These are phyloP conservation scores for Aspergillus ruber DNA, from an alignment of 2,329 filamentous ascomycete species.

Conservation along the genomic window DNA sequence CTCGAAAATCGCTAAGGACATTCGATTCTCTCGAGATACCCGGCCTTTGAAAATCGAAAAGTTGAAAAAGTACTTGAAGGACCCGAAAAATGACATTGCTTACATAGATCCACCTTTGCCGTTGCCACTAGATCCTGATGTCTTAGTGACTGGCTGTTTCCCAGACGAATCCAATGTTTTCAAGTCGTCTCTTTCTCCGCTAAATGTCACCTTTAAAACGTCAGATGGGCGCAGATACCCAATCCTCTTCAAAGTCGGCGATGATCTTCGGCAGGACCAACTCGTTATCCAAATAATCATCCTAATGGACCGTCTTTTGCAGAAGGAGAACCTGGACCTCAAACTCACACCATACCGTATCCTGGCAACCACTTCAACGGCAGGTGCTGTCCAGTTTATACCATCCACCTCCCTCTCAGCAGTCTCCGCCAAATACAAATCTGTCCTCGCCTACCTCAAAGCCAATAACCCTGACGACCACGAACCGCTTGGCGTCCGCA, in stretches of 20 bases:
- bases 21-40: slow-evolving; percentile 72
- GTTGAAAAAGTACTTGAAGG: slow-evolving; percentile 75
- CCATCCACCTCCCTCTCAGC: slow-evolving; percentile 77
- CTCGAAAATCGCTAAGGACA: slow-evolving; percentile 81
- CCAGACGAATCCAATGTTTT: slow-evolving; percentile 86
- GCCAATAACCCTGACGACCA: slow-evolving; percentile 81
- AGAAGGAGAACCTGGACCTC: slow-evolving; percentile 92
- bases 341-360: slow-evolving; percentile 96
- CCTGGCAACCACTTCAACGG: slow-evolving; percentile 80
- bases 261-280: slow-evolving; percentile 93
- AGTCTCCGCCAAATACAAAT: slow-evolving; percentile 76
- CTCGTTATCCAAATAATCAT: slow-evolving; percentile 97
- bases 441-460: slow-evolving; percentile 72
- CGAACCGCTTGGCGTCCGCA: slow-evolving; percentile 77
- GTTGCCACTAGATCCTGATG: slow-evolving; percentile 77
- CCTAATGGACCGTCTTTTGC: slow-evolving; percentile 90
- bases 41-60: slow-evolving; percentile 74
- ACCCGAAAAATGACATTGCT: slow-evolving; percentile 83
- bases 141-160: slow-evolving; percentile 71
- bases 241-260: slow-evolving; percentile 94
- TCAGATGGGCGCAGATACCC: slow-evolving; percentile 71
- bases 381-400: slow-evolving; percentile 90
- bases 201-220: slow-evolving; percentile 87
- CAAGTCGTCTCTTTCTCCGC: slow-evolving; percentile 87
- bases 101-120: slow-evolving; percentile 79